Evolutionary conservation across 2,329 filamentous ascomycete species (phyloP).

Genomic region (Diaporthe citri): DNA sequence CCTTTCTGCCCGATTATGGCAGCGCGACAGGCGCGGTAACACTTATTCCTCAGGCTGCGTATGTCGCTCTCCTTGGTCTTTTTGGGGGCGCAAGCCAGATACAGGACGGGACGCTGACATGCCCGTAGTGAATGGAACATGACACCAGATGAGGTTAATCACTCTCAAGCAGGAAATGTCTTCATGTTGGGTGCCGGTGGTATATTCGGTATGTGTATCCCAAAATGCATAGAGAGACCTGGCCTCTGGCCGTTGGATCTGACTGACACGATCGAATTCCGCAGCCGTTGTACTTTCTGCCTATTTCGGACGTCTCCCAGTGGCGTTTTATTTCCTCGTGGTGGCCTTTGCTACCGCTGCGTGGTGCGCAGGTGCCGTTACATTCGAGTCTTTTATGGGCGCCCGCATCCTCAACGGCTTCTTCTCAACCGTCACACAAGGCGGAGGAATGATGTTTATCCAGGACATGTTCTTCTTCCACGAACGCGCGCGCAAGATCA

Average conservation of each 20-base stretch:
- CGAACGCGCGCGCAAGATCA: conserved; percentile 64
- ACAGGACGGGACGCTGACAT: background rate
- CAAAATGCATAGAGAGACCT: too few species aligned
- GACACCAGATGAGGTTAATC: conserved; percentile 62
- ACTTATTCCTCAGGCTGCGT: conserved; percentile 57
- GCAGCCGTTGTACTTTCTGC: conserved; percentile 55
- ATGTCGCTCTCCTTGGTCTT: conserved; percentile 38
- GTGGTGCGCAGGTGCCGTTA: conserved; percentile 59
- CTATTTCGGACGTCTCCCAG: conserved; percentile 59
- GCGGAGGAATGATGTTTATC: conserved; percentile 63
- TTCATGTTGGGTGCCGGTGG: conserved; percentile 62
- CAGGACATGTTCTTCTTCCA: conserved; percentile 73
- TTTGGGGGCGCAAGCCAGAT: too few species aligned
- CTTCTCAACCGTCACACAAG: conserved; percentile 60
- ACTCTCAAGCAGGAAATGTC: conserved; percentile 64
- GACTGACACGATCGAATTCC: conserved; percentile 3
- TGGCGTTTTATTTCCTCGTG: conserved; percentile 57
- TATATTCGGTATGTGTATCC: conserved; percentile 49
- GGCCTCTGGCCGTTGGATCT: background rate
- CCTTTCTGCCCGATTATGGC: conserved; percentile 64
- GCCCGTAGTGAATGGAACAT: conserved; percentile 59
- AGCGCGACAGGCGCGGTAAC: conserved; percentile 59
- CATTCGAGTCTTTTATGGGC: conserved; percentile 61
- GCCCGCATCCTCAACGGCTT: conserved; percentile 62
- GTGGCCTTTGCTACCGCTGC: conserved; percentile 54